Conservation (phyloP, 257 asterid species). For the Solanum verrucosum region DNA sequence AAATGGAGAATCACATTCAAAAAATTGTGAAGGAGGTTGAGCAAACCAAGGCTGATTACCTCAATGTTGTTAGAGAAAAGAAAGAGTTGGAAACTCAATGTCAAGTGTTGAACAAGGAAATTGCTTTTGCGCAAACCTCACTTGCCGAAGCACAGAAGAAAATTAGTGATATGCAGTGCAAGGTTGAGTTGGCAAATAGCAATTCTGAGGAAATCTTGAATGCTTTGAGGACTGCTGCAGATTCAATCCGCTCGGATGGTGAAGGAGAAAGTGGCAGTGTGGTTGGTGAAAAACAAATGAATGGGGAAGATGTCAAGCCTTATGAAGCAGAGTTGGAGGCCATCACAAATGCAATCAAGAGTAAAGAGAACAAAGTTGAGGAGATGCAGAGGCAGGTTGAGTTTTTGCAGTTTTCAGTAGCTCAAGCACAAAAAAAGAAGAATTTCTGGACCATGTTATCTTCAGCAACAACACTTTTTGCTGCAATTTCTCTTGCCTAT, state of each 20-base stretch:
- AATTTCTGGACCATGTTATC: conserved; percentile 59
- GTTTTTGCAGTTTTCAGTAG: conserved; percentile 30
- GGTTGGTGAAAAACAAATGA: background rate
- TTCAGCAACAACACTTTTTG: conserved; percentile 63
- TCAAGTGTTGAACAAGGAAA: conserved; percentile 26
- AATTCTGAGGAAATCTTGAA: conserved; percentile 32
- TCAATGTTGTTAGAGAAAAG: conserved; percentile 25
- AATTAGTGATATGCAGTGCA: conserved; percentile 24
- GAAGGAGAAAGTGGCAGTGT: background rate
- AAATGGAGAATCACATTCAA: conserved; percentile 30
- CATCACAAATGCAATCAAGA: conserved; percentile 53
- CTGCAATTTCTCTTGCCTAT: conserved; percentile 55
- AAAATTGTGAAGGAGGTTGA: conserved; percentile 12
- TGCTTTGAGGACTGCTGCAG: conserved; percentile 47
- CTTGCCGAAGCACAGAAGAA: conserved; percentile 20
- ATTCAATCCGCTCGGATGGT: conserved; percentile 24
- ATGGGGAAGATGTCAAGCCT: conserved; percentile 23
- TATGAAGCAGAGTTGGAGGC: conserved; percentile 31
- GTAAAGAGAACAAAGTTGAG: conserved; percentile 35
- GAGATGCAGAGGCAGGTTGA: conserved; percentile 50
- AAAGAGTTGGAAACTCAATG: conserved; percentile 27
- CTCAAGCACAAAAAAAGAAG: conserved; percentile 56
- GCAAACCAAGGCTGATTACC: conserved; percentile 33
- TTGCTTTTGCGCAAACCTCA: conserved; percentile 23
- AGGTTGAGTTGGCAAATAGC: conserved; percentile 26